Conservation (phyloP, 176 grass and related monocot species). For the Aegilops bicornis region DNA sequence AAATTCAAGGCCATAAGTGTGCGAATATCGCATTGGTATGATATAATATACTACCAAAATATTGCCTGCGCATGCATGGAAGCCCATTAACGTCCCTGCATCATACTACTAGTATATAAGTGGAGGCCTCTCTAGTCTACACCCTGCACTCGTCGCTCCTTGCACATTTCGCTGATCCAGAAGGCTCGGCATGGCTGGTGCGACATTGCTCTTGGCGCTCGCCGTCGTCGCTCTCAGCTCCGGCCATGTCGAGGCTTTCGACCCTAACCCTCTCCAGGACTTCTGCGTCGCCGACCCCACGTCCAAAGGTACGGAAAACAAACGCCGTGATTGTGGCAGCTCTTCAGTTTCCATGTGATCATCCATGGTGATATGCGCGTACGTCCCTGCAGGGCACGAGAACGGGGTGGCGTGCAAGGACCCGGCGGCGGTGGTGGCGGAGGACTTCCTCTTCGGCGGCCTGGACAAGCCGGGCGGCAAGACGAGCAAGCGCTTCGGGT, state of each 20-base stretch:
- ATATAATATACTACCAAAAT: too few relatives aligned
- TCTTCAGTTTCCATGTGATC: background rate
- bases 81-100: background rate
- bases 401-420: slow-evolving; percentile 45
- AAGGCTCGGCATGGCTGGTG: slow-evolving; percentile 9
- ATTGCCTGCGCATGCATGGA: too few relatives aligned
- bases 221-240: background rate
- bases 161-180: too few relatives aligned
- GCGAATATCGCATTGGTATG: too few relatives aligned
- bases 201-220: background rate
- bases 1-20: too few relatives aligned
- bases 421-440: slow-evolving; percentile 1
- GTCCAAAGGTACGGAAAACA: slow-evolving; percentile 13
- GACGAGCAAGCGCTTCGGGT: slow-evolving; percentile 24
- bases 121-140: too few relatives aligned
- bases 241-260: slow-evolving; percentile 36
- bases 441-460: slow-evolving; percentile 25
- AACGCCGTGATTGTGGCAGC: background rate
- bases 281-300: slow-evolving; percentile 46
- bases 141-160: too few relatives aligned
- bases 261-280: slow-evolving; percentile 49
- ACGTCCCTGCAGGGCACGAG: slow-evolving; percentile 9
- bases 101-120: too few relatives aligned
- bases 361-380: too few relatives aligned
- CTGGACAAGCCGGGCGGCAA: background rate